Base-by-base conservation (phyloP, 1,284 basidiomycete species). In the Austroboletus rostrupii region DNA sequence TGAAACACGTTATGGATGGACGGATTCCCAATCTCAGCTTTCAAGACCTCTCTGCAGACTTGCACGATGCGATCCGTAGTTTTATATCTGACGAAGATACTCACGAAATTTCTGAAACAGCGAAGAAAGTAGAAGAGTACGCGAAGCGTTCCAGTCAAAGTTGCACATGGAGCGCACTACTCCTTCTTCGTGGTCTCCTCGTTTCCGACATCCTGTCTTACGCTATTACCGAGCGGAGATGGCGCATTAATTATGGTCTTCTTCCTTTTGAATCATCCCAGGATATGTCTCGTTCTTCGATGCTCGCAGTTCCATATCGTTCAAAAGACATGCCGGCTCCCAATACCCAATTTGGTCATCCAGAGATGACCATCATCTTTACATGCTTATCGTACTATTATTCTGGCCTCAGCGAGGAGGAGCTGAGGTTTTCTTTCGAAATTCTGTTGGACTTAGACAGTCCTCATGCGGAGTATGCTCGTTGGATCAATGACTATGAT, bases 321-420 rank as follows among this genome's bases (percentile, higher is more conserved):
- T 26, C 23, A 8, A 26, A 26, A 8, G 23, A 26, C 23, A 26
- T 26, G 23, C 23, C 78, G 0, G 65, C 74, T 11, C 48, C 61
- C 8, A 65, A 68, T 37, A 73, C 78, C 16, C 76, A 80, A 44
- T 80, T 80, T 49, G 77, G 76, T 1, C 78, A 80, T 56, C 77
- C 78, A 0, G 78, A 80, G 21, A 66, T 78, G 9, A 68, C 71
- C 0, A 61, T 80, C 43, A 43, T 66, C 9, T 63, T 80, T 26
- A 80, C 78, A 0, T 79, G 71, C 47, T 59, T 80, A 16, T 70
- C 68, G 1, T 79, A 80, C 49, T 79, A 80, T 43, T 77, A 79
- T 40, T 59, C 62, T 0, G 79, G 79, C 5, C 65, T 80, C 28
- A 64, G 59, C 0, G 49, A 62, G 5, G 48, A 59, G 1, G 72